Evolutionary conservation across 306 rosid genomes (phyloP).

Genomic region (Notholithocarpus densiflorus): DNA sequence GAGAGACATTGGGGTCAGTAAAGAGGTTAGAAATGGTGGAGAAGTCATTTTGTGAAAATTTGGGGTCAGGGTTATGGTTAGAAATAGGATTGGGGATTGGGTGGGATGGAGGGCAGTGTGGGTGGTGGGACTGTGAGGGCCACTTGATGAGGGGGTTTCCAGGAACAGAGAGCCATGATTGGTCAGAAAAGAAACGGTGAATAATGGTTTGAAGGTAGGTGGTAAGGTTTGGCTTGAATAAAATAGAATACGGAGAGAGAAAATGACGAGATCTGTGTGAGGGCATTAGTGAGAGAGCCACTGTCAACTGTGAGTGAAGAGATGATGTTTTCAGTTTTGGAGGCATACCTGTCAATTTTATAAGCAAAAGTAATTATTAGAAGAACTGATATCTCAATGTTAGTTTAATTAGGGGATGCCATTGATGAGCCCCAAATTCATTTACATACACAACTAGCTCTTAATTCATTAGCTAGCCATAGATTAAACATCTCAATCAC

Average conservation of each 20-base stretch:
- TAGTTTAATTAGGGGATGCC: too few species aligned
- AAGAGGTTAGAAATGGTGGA: slow-evolving; percentile 48
- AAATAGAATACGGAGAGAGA: slow-evolving; percentile 11
- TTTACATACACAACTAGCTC: too few species aligned
- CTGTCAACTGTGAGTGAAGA: neutral
- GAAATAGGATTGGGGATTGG: slow-evolving; percentile 18
- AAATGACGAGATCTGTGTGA: slow-evolving; percentile 19
- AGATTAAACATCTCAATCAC: too few species aligned
- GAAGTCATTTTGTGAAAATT: slow-evolving; percentile 33
- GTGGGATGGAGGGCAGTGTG: neutral
- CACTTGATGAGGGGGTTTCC: slow-evolving; percentile 56
- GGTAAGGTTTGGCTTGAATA: slow-evolving; percentile 23
- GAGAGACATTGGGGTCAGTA: slow-evolving; percentile 37
- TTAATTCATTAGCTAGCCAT: too few species aligned
- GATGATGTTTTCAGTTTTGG: too few species aligned
- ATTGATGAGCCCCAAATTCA: too few species aligned
- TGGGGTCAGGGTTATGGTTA: neutral
- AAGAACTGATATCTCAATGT: too few species aligned
- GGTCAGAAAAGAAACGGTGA: slow-evolving; percentile 28
- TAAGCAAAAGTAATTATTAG: too few species aligned
- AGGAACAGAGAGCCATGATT: slow-evolving; percentile 58
- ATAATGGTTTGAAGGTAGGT: slow-evolving; percentile 7
- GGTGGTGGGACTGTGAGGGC: slow-evolving; percentile 34
- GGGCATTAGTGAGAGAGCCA: slow-evolving; percentile 16
- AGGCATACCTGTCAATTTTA: too few species aligned